A percentile compares a stretch with the other conserved stretches of the same genome.
Conservation (phyloP, 176 grass and related monocot species). For the Ensete ventricosum region DNA sequence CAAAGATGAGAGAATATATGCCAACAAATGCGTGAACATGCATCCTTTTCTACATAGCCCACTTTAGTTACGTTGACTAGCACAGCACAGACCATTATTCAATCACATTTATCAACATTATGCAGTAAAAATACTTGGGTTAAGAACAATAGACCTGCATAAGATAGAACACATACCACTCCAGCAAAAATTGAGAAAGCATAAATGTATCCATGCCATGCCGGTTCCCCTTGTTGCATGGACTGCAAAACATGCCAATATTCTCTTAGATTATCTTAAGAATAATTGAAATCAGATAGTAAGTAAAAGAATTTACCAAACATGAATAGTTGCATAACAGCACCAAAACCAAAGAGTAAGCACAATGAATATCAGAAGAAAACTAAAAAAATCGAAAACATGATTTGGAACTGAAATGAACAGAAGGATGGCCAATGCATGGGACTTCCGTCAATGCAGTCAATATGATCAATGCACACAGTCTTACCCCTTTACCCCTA, state of each 20-base stretch:
- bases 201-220: slow-evolving; percentile 80
- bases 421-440: too few species aligned
- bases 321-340: not conserved
- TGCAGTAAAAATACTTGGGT: not conserved
- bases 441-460: too few species aligned
- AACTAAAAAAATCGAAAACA: not conserved
- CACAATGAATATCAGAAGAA: not conserved
- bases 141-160: slow-evolving; percentile 4
- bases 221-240: slow-evolving; percentile 90
- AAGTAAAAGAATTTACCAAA: not conserved
- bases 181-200: slow-evolving; percentile 92
- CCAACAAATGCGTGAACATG: too few species aligned
- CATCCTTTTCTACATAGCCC: too few species aligned
- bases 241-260: slow-evolving; percentile 29
- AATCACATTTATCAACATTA: not conserved
- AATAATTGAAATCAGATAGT: not conserved
- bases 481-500: too few species aligned
- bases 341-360: not conserved
- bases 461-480: too few species aligned
- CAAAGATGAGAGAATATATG: too few species aligned
- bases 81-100: too few species aligned
- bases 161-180: slow-evolving; percentile 52
- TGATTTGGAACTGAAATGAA: too few species aligned
- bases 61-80: too few species aligned
- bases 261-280: not conserved